phyloP scores from a whole-genome alignment of 805 yeast genomes.

The Limtongia smithiae region DNA sequence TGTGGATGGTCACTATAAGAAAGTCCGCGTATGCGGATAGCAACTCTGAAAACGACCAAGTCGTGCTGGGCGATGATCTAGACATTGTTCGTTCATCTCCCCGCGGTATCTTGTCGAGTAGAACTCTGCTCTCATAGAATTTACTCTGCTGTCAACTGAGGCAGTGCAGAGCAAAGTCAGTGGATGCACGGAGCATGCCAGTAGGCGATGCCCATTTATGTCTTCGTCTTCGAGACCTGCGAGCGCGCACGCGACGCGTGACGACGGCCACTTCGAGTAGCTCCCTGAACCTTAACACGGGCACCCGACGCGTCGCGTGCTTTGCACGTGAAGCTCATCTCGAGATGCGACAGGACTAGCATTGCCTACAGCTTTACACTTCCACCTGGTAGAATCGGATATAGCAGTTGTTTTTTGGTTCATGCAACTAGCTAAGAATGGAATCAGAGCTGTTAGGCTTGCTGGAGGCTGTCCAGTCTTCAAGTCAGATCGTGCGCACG shows the following conservation, averaged over 20 bases:
- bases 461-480: slow-evolving; percentile 18
- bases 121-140: no score
- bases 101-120: neutral
- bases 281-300: neutral
- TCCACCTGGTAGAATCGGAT: no score
- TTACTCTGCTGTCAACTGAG: no score
- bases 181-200: no score
- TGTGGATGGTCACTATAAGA: slow-evolving; percentile 50
- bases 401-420: no score
- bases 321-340: no score
- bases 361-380: no score
- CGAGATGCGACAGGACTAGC: no score
- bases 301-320: no score
- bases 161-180: no score
- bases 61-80: neutral
- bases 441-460: slow-evolving; percentile 18
- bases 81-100: neutral
- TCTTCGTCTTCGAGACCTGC: no score
- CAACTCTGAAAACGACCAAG: slow-evolving; percentile 21
- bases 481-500: slow-evolving; percentile 15
- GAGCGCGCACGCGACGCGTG: neutral
- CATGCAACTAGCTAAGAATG: neutral
- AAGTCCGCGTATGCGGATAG: slow-evolving; percentile 34
- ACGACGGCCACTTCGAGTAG: neutral
- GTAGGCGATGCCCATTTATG: no score